Evolutionary conservation across 75 land plant species (phyloP).

Genomic region (Pseudotsuga menziesii): DNA sequence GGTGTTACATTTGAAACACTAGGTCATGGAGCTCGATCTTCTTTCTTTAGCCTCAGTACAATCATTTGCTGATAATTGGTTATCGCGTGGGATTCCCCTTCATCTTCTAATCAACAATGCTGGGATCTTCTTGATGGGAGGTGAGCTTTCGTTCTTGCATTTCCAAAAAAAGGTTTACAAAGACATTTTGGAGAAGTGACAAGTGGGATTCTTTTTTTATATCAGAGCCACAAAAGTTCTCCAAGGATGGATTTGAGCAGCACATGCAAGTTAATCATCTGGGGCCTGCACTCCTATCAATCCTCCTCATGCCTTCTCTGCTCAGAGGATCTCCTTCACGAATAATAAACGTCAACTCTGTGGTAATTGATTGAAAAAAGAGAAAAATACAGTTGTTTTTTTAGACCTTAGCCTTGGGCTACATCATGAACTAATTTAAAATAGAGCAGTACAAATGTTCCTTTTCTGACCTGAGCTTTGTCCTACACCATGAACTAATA

Average conservation of each 20-base stretch:
- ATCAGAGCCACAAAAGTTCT: constrained; percentile 42
- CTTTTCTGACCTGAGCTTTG: not conserved
- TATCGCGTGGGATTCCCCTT: constrained; percentile 28
- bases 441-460: no score
- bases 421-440: no score
- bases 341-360: constrained; percentile 52
- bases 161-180: not conserved
- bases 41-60: constrained; percentile 42
- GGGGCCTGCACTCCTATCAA: constrained; percentile 45
- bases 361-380: constrained; percentile 6
- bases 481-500: no score
- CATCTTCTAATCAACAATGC: constrained; percentile 65
- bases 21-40: constrained; percentile 61
- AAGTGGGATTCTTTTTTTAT: not conserved
- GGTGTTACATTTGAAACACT: not conserved
- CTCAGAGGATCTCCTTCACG: constrained; percentile 42
- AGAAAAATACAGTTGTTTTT: no score
- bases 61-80: constrained; percentile 43
- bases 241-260: constrained; percentile 43
- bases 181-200: not conserved
- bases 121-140: constrained; percentile 44
- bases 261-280: constrained; percentile 67
- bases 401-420: no score
- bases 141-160: constrained; percentile 8
- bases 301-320: constrained; percentile 57